Percentiles rank a stretch among this genome's conserved stretches.
Evolutionary conservation across 176 grass and related monocot genomes (phyloP).

Genomic region (Eragrostis curvula): DNA sequence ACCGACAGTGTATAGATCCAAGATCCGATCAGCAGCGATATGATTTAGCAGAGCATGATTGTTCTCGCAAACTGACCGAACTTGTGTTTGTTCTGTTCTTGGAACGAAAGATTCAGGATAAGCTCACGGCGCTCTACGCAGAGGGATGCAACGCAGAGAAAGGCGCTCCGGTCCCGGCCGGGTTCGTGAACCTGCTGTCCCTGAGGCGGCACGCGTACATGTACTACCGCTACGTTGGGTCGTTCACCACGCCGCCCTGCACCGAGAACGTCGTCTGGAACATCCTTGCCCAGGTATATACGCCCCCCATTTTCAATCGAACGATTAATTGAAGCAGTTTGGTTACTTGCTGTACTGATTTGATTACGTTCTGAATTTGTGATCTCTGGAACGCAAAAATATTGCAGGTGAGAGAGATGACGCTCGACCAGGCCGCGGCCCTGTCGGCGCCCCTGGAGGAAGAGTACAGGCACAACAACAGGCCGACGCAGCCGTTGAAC

Average conservation of each 20-base stretch:
- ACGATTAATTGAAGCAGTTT: background rate
- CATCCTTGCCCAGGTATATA: conserved; percentile 60
- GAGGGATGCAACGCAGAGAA: conserved; percentile 49
- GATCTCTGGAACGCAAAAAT: background rate
- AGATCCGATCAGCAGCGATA: background rate
- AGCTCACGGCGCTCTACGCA: conserved; percentile 60
- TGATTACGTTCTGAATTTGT: background rate
- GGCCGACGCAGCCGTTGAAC: conserved; percentile 70
- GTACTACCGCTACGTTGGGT: conserved; percentile 84
- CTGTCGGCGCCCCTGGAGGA: conserved; percentile 62
- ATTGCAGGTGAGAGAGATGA: conserved; percentile 69
- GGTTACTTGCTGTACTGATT: background rate
- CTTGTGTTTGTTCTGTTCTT: background rate
- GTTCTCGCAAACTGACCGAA: background rate
- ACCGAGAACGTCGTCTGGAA: conserved; percentile 90
- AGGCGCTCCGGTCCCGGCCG: conserved; percentile 42
- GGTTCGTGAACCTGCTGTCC: conserved; percentile 45
- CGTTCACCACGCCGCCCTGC: conserved; percentile 88
- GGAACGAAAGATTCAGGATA: conserved; percentile 61
- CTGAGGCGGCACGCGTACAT: conserved; percentile 42
- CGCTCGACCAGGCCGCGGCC: conserved; percentile 53
- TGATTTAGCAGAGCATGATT: background rate
- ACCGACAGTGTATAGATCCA: too few relatives aligned
- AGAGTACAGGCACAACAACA: conserved; percentile 54
- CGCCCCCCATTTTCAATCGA: background rate